Evolutionary conservation across 2,329 filamentous ascomycete genomes (phyloP).

Genomic region (Ophiostoma sp.): DNA sequence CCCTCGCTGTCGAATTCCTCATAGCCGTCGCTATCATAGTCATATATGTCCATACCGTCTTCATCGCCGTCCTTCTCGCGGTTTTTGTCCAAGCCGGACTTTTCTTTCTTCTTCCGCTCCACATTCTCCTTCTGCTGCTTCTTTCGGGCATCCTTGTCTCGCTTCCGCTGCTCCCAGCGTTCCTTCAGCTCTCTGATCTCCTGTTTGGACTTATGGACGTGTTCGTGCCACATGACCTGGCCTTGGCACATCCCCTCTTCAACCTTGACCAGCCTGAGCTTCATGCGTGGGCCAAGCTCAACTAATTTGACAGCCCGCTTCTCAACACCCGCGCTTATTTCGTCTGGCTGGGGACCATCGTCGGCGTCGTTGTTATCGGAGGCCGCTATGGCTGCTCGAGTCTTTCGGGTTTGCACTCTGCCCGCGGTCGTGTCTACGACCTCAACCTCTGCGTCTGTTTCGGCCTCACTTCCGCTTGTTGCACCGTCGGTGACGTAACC

Average conservation of each 20-base stretch:
- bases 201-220: slow-evolving; percentile 76
- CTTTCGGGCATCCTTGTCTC: slow-evolving; percentile 79
- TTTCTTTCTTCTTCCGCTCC: slow-evolving; percentile 74
- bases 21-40: slow-evolving; percentile 47
- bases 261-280: slow-evolving; percentile 86
- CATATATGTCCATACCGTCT: slow-evolving; percentile 41
- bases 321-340: slow-evolving; percentile 62
- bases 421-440: slow-evolving; percentile 66
- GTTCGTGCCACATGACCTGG: slow-evolving; percentile 97
- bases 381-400: slow-evolving; percentile 48
- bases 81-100: slow-evolving; percentile 29
- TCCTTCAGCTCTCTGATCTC: slow-evolving; percentile 79
- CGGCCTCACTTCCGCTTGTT: slow-evolving; percentile 84
- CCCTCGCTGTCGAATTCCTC: slow-evolving; percentile 56
- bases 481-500: slow-evolving; percentile 80
- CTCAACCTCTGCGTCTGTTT: slow-evolving; percentile 95
- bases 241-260: slow-evolving; percentile 90
- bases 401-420: slow-evolving; percentile 57
- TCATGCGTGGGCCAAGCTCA: slow-evolving; percentile 89
- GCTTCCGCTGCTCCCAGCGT: slow-evolving; percentile 74
- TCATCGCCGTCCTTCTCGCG: slow-evolving; percentile 46
- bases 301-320: slow-evolving; percentile 87
- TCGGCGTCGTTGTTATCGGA: slow-evolving; percentile 46
- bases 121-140: slow-evolving; percentile 87
- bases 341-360: slow-evolving; percentile 38